These are phyloP conservation scores for Aureobasidium lini DNA, from an alignment of 2,329 filamentous ascomycete species.

Conservation along the genomic window DNA sequence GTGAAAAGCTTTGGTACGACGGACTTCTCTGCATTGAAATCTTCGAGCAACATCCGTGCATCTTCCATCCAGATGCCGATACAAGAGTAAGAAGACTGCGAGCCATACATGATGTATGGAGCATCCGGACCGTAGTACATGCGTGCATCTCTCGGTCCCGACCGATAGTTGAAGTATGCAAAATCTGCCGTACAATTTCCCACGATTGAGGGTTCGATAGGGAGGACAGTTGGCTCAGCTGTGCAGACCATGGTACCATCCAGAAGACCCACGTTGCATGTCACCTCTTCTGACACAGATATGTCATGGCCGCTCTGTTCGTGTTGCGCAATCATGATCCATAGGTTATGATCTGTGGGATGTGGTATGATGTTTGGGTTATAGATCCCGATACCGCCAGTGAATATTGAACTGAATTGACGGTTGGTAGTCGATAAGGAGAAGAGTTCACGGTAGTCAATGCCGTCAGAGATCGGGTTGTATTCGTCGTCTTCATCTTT, in stretches of 20 bases:
- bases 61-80: conserved; percentile 53
- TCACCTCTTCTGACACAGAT: conserved; percentile 12
- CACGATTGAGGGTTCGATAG: conserved; percentile 40
- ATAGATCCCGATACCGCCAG: conserved; percentile 35
- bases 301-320: conserved; percentile 34
- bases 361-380: conserved; percentile 55
- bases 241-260: conserved; percentile 37
- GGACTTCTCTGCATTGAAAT: conserved; percentile 20
- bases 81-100: conserved; percentile 48
- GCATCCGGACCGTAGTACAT: conserved; percentile 48
- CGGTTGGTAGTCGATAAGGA: conserved; percentile 40
- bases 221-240: conserved; percentile 34
- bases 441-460: conserved; percentile 30
- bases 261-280: conserved; percentile 45
- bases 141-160: conserved; percentile 52
- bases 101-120: conserved; percentile 49
- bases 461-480: neutral
- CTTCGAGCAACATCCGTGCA: conserved; percentile 42
- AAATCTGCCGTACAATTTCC: conserved; percentile 41
- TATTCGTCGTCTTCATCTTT: neutral
- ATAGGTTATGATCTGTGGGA: conserved; percentile 40
- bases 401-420: conserved; percentile 45
- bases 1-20: conserved; percentile 29
- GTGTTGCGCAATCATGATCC: conserved; percentile 47
- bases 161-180: conserved; percentile 36